Evolutionary conservation across 805 yeast genomes (phyloP).

Genomic region (Gaillardinia entomophila): DNA sequence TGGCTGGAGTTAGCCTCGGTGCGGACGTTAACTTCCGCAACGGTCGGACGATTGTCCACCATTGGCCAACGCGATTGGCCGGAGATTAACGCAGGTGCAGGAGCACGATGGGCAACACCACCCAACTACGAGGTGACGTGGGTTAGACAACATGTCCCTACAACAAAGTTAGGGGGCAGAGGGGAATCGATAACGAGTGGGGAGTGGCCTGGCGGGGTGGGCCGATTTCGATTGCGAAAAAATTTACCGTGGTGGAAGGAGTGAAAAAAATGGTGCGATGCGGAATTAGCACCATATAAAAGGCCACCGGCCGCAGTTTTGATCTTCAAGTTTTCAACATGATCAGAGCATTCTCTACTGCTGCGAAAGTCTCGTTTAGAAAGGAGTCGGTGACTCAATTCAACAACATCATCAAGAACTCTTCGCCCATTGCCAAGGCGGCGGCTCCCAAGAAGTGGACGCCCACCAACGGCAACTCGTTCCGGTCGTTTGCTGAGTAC

Average conservation of each 20-base stretch:
- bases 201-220: conserved; percentile 1
- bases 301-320: too few relatives aligned
- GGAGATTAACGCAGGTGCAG: too few relatives aligned
- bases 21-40: too few relatives aligned
- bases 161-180: too few relatives aligned
- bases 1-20: too few relatives aligned
- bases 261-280: too few relatives aligned
- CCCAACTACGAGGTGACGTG: too few relatives aligned
- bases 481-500: conserved; percentile 40
- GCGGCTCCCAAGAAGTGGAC: conserved; percentile 25
- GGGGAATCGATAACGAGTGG: background rate
- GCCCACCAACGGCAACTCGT: conserved; percentile 34
- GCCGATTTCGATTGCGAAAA: conserved; percentile 1
- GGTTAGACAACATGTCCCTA: too few relatives aligned
- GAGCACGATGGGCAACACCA: too few relatives aligned
- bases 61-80: too few relatives aligned
- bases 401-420: conserved; percentile 15
- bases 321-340: background rate
- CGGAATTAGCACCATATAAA: too few relatives aligned
- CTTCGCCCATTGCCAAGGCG: conserved; percentile 6
- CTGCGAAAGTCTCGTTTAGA: conserved; percentile 16
- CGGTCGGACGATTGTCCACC: too few relatives aligned
- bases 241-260: conserved; percentile 2
- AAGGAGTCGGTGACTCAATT: conserved; percentile 23
- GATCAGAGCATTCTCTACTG: conserved; percentile 18